Percentiles rank a stretch among this genome's conserved stretches.
Conservation (phyloP, 1,284 basidiomycete species). For the Ustilago lituana region DNA sequence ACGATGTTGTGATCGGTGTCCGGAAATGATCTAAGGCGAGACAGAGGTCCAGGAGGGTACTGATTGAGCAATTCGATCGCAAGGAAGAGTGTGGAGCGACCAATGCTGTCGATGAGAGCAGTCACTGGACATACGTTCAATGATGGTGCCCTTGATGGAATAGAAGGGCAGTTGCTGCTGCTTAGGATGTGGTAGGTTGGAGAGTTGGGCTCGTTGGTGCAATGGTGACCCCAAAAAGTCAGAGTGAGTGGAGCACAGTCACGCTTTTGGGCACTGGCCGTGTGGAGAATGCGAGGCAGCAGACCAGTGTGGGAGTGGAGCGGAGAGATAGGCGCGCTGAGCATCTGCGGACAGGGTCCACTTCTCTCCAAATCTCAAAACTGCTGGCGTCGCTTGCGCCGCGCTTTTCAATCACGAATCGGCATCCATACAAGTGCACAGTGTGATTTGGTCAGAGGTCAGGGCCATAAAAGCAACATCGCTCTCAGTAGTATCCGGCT, state of each 20-base stretch:
- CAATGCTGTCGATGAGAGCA: too few species aligned
- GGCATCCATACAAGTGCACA: too few species aligned
- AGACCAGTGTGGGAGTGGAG: not conserved
- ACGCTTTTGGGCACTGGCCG: not conserved
- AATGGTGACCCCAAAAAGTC: not conserved
- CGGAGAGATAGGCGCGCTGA: constrained; percentile 11
- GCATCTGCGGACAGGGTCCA: constrained; percentile 10
- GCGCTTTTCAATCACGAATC: too few species aligned
- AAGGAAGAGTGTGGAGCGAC: too few species aligned
- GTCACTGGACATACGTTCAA: too few species aligned
- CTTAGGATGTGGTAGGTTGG: not conserved
- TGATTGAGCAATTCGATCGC: too few species aligned
- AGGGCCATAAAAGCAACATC: too few species aligned
- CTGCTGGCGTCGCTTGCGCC: too few species aligned
- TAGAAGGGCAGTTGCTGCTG: not conserved
- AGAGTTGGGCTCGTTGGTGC: not conserved
- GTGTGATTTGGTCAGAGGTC: too few species aligned
- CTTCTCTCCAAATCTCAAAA: not conserved
- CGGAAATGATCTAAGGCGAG: too few species aligned
- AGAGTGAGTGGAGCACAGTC: not conserved
- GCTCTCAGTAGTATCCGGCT: too few species aligned
- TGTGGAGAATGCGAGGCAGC: not conserved
- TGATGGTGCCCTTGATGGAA: not conserved
- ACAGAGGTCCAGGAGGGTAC: too few species aligned
- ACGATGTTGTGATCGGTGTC: not conserved